Evolutionary conservation across 345 rosid species (phyloP).

Genomic region (Hibiscus trionum): DNA sequence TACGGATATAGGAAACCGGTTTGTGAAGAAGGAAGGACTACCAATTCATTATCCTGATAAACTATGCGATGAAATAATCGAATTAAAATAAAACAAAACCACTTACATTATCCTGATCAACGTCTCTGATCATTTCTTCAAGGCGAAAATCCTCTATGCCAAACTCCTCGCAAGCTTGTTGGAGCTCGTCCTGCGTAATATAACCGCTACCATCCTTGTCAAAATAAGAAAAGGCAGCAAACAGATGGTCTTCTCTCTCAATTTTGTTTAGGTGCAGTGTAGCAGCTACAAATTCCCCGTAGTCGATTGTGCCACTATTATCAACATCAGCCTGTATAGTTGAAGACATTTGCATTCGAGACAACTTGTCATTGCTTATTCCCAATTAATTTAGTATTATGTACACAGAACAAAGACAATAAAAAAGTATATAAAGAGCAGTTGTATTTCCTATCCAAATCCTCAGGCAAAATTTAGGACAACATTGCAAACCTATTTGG

Average conservation of each 20-base stretch:
- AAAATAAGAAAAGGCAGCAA: conserved; percentile 73
- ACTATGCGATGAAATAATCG: not conserved
- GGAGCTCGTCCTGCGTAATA: conserved; percentile 82
- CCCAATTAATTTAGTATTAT: not conserved
- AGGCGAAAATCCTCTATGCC: conserved; percentile 65
- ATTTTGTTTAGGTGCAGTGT: conserved; percentile 83
- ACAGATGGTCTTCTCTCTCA: conserved; percentile 66
- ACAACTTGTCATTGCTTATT: not conserved
- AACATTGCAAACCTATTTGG: too few species aligned
- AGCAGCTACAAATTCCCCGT: conserved; percentile 82
- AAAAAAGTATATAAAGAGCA: not conserved
- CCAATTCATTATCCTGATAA: not conserved
- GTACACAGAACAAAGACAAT: not conserved
- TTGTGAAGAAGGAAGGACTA: too few species aligned
- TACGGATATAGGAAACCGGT: too few species aligned
- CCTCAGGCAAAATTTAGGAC: not conserved
- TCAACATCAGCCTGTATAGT: conserved; percentile 71
- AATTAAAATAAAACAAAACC: not conserved
- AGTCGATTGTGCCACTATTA: conserved; percentile 74
- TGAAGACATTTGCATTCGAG: not conserved
- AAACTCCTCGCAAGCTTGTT: conserved; percentile 75
- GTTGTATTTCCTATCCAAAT: not conserved
- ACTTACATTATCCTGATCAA: conserved; percentile 74
- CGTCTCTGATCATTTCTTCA: conserved; percentile 69
- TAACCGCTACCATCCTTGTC: conserved; percentile 83